Evolutionary conservation across 306 rosid species (phyloP).

Genomic region (Acacia melanoxylon): DNA sequence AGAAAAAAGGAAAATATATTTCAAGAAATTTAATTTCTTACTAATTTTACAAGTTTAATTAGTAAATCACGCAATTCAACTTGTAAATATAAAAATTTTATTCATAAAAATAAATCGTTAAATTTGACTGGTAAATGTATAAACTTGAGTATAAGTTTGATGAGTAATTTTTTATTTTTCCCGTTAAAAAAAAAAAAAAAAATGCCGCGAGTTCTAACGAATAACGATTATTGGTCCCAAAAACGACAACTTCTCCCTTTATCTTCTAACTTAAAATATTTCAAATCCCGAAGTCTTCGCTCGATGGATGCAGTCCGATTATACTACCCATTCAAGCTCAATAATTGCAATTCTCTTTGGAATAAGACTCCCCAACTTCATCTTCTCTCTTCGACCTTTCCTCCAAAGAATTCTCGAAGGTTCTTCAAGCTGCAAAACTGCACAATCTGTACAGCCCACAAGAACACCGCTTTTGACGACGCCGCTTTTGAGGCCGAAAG

Average conservation of each 20-base stretch:
- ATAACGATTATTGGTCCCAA: neutral
- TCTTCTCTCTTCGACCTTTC: constrained; percentile 22
- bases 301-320: constrained; percentile 40
- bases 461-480: constrained; percentile 50
- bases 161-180: no score
- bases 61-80: no score
- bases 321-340: constrained; percentile 16
- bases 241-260: neutral
- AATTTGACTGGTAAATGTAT: no score
- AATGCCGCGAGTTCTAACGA: neutral
- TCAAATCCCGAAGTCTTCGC: constrained; percentile 11
- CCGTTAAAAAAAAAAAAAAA: neutral
- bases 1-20: no score
- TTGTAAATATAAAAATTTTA: no score
- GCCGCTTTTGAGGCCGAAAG: constrained; percentile 79
- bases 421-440: constrained; percentile 24
- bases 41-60: no score
- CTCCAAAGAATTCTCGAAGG: constrained; percentile 15
- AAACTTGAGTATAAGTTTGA: no score
- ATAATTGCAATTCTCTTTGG: neutral
- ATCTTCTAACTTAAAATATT: neutral
- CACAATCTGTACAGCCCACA: neutral
- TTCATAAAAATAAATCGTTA: no score
- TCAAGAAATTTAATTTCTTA: no score
- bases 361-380: neutral